phyloP scores from a whole-genome alignment of 257 asterid genomes.

The Primulina huaijiensis region DNA sequence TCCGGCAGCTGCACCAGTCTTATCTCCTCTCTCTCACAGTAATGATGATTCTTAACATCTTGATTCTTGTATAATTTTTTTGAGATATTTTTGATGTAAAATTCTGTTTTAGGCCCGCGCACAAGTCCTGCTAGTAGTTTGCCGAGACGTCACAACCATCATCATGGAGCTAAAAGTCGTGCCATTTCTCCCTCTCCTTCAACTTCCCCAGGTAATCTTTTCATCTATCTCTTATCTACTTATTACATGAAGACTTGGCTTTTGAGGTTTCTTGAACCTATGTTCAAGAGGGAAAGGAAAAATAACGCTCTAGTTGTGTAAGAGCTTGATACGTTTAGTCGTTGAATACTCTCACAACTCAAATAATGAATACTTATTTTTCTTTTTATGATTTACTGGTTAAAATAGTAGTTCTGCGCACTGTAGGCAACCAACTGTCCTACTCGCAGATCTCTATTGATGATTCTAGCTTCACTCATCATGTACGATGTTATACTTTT shows the following conservation, averaged over 20 bases:
- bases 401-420: conserved; percentile 17
- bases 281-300: conserved; percentile 7
- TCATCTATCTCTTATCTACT: conserved; percentile 15
- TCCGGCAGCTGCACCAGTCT: conserved; percentile 54
- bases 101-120: conserved; percentile 44
- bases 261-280: background rate
- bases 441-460: background rate
- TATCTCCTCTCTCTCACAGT: conserved; percentile 62
- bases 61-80: background rate
- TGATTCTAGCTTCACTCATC: conserved; percentile 6
- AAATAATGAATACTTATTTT: background rate
- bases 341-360: conserved; percentile 2
- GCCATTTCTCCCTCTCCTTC: conserved; percentile 76
- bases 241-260: background rate
- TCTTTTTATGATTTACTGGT: conserved; percentile 1
- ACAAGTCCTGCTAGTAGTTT: conserved; percentile 43
- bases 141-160: conserved; percentile 46
- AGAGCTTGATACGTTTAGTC: background rate
- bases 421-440: background rate
- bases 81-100: conserved; percentile 28
- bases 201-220: conserved; percentile 54
- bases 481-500: background rate
- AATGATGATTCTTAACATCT: conserved; percentile 19
- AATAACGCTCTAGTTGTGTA: background rate
- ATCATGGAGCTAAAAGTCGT: conserved; percentile 37